These are phyloP conservation scores for Suillus plorans DNA, from an alignment of 768 basidiomycete species.

Conservation along the genomic window DNA sequence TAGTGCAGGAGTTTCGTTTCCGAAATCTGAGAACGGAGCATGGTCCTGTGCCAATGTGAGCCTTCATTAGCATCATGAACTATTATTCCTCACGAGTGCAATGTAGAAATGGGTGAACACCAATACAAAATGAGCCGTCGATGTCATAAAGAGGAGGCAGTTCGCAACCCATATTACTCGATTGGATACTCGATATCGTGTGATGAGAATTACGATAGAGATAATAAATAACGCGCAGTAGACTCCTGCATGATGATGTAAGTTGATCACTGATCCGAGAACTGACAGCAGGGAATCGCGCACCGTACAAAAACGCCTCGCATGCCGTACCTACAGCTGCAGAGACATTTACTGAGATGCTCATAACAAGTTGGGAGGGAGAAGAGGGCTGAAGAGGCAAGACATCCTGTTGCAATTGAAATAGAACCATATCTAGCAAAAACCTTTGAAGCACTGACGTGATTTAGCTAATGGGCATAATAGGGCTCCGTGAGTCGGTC, in stretches of 20 bases:
- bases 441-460: background rate
- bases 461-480: background rate
- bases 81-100: constrained; percentile 17
- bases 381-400: background rate
- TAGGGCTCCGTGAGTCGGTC: no score
- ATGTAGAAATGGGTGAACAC: constrained; percentile 23
- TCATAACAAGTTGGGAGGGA: background rate
- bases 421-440: background rate
- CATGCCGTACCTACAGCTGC: constrained; percentile 18
- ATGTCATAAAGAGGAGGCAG: constrained; percentile 16
- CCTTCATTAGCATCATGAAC: background rate
- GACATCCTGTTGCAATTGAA: background rate
- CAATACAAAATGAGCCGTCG: constrained; percentile 17
- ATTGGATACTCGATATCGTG: background rate
- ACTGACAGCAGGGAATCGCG: background rate
- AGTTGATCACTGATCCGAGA: background rate
- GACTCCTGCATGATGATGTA: constrained; percentile 7
- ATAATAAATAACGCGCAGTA: constrained; percentile 15
- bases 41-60: constrained; percentile 7
- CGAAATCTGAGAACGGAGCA: constrained; percentile 16
- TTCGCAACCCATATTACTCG: constrained; percentile 11
- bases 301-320: constrained; percentile 28
- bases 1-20: constrained; percentile 17
- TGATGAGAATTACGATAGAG: constrained; percentile 14
- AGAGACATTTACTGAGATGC: background rate